Evolutionary conservation across 768 basidiomycete genomes (phyloP).

Genomic region (Russula brevipes): DNA sequence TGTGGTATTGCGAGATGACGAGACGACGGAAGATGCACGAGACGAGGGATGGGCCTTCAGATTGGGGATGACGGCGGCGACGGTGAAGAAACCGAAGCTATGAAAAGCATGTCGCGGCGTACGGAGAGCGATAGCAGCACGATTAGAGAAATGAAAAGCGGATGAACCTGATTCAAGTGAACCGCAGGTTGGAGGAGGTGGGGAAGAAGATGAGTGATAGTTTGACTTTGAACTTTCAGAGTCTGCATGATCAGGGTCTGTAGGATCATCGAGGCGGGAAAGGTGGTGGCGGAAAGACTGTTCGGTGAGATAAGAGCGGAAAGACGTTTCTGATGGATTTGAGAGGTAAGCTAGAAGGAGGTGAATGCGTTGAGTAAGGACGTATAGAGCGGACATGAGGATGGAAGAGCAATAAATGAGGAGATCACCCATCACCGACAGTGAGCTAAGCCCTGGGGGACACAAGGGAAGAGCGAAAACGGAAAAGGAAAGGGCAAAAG

Average conservation of each 20-base stretch:
- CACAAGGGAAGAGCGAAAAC: not conserved
- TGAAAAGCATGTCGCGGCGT: conserved; percentile 88
- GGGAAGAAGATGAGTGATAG: conserved; percentile 25
- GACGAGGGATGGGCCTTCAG: conserved; percentile 27
- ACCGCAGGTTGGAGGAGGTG: conserved; percentile 21
- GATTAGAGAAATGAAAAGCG: conserved; percentile 84
- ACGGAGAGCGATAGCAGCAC: conserved; percentile 85
- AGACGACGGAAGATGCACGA: conserved; percentile 20
- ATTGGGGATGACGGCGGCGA: conserved; percentile 70
- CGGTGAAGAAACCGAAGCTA: conserved; percentile 79
- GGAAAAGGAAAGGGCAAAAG: conserved; percentile 17
- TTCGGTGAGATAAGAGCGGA: conserved; percentile 94
- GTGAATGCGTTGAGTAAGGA: conserved; percentile 23
- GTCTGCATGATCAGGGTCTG: conserved; percentile 45
- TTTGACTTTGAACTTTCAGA: conserved; percentile 28
- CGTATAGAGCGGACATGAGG: conserved; percentile 14
- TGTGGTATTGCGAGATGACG: not conserved
- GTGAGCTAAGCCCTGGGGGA: not conserved
- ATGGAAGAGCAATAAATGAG: not conserved
- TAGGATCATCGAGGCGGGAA: conserved; percentile 70
- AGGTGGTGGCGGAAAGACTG: conserved; percentile 94
- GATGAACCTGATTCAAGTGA: conserved; percentile 33
- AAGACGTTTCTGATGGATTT: conserved; percentile 90
- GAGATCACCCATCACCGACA: not conserved
- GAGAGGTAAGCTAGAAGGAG: conserved; percentile 76